phyloP scores from a whole-genome alignment of 148 eudicot genomes.

The Silene latifolia region DNA sequence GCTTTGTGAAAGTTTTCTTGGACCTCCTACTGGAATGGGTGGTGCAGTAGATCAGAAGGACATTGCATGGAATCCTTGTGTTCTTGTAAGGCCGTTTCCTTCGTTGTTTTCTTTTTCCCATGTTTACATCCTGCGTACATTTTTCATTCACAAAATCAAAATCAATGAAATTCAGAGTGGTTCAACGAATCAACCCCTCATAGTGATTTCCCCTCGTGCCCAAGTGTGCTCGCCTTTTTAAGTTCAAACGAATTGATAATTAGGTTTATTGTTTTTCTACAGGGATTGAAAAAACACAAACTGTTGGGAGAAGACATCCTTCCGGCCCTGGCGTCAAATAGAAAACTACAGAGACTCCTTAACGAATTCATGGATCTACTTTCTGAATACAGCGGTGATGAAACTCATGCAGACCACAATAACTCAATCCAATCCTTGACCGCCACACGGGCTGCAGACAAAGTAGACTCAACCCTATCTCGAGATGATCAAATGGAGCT shows the following conservation, averaged over 20 bases:
- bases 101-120: conserved; percentile 4
- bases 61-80: conserved; percentile 84
- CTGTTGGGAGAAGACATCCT: conserved; percentile 91
- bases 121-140: neutral
- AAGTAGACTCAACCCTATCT: conserved; percentile 16
- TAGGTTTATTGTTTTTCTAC: conserved; percentile 21
- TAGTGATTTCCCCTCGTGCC: too few species aligned
- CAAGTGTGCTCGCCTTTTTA: neutral
- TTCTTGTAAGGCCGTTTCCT: conserved; percentile 54
- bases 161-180: neutral
- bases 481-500: conserved; percentile 31
- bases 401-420: conserved; percentile 28
- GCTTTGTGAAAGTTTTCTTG: conserved; percentile 91
- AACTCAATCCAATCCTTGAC: conserved; percentile 19
- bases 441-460: conserved; percentile 22
- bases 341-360: conserved; percentile 85
- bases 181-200: neutral
- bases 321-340: conserved; percentile 92
- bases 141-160: neutral
- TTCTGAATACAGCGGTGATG: conserved; percentile 66
- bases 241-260: conserved; percentile 3
- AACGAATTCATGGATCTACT: conserved; percentile 95
- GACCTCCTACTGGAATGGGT: conserved; percentile 93
- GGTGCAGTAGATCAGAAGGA: conserved; percentile 43
- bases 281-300: conserved; percentile 94